Conservation (phyloP, 2,329 filamentous ascomycete species). For the Fusarium illudens region DNA sequence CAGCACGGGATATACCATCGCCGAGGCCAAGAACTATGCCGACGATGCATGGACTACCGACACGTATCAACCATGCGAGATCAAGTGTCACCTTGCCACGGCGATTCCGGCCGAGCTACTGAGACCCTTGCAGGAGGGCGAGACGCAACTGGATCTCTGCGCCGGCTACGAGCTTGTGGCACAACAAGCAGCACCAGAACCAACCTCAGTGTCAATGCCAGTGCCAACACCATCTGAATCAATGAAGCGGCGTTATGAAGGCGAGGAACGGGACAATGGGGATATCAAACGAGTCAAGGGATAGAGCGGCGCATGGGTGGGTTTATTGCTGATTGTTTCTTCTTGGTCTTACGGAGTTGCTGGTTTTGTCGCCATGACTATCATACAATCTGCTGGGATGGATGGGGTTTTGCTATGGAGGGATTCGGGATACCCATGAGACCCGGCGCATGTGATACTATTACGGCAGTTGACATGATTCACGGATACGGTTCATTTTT, state of each 20-base stretch:
- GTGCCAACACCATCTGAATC: constrained; percentile 12
- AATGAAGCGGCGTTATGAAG: constrained; percentile 27
- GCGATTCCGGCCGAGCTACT: constrained; percentile 50
- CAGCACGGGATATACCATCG: constrained; percentile 53
- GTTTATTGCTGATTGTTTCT: background rate
- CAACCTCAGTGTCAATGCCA: background rate
- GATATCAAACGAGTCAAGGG: constrained; percentile 33
- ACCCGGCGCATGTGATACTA: constrained; percentile 32
- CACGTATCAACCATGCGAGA: constrained; percentile 48
- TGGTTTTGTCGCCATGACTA: constrained; percentile 6
- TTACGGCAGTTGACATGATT: constrained; percentile 21
- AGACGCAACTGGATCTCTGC: constrained; percentile 48
- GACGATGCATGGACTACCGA: constrained; percentile 48
- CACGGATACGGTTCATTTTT: constrained; percentile 9
- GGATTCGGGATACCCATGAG: constrained; percentile 39
- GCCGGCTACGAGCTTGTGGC: constrained; percentile 28
- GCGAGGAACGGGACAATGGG: constrained; percentile 12
- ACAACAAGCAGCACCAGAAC: constrained; percentile 15
- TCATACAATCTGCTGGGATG: constrained; percentile 20
- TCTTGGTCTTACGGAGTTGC: constrained; percentile 24
- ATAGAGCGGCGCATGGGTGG: constrained; percentile 19
- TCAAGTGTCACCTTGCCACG: constrained; percentile 46
- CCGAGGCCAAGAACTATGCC: constrained; percentile 53
- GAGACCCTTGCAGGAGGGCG: constrained; percentile 44
- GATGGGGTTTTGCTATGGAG: constrained; percentile 18